These are phyloP conservation scores for Candida berthetii DNA, from an alignment of 805 yeast genomes.

Conservation along the genomic window DNA sequence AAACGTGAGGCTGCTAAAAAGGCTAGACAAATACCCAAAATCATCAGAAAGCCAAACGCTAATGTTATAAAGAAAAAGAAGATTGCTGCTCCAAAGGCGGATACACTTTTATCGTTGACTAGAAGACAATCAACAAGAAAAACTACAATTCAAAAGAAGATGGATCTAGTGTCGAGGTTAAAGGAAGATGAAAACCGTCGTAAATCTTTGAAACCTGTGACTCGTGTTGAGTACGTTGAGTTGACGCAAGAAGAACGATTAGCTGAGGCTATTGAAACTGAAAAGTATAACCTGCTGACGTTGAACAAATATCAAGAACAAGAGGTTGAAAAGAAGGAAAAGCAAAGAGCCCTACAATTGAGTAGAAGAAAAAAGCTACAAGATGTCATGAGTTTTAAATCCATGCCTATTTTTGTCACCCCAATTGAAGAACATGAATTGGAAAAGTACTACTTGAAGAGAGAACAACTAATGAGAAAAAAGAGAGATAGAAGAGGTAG, in stretches of 20 bases:
- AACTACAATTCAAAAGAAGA: conserved; percentile 70
- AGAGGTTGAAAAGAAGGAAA: conserved; percentile 73
- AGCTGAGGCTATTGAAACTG: conserved; percentile 86
- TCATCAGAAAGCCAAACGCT: conserved; percentile 22
- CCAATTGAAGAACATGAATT: conserved; percentile 60
- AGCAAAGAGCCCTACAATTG: conserved; percentile 65
- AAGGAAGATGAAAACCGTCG: conserved; percentile 61
- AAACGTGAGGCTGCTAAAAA: conserved; percentile 23
- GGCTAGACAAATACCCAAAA: conserved; percentile 24
- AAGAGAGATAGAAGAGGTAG: conserved; percentile 39
- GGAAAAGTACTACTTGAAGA: conserved; percentile 30
- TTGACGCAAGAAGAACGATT: conserved; percentile 37
- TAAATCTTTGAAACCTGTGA: conserved; percentile 34
- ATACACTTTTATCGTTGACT: conserved; percentile 40
- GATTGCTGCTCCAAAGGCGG: conserved; percentile 37
- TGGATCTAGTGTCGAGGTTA: conserved; percentile 69
- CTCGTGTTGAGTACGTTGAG: conserved; percentile 34
- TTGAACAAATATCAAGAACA: conserved; percentile 76
- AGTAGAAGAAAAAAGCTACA: conserved; percentile 57
- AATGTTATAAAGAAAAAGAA: conserved; percentile 25
- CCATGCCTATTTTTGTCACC: conserved; percentile 44
- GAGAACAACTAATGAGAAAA: conserved; percentile 29
- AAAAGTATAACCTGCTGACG: conserved; percentile 65
- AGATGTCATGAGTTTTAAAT: conserved; percentile 48
- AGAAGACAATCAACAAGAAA: conserved; percentile 74